phyloP scores from a whole-genome alignment of 169 alveolate genomes.

The Plasmodium reichenowi region DNA sequence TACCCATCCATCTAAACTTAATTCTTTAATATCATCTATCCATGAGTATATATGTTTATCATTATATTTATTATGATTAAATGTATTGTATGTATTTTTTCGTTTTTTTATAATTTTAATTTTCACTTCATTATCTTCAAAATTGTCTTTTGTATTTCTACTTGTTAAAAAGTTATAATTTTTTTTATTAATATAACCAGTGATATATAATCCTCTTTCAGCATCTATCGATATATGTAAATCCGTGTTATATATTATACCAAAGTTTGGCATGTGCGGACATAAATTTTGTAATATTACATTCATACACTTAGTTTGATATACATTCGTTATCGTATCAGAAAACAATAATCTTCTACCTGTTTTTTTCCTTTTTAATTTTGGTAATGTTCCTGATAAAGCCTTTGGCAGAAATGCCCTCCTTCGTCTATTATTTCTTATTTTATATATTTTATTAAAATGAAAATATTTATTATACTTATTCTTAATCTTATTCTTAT shows the following conservation, averaged over 20 bases:
- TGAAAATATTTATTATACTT: not conserved
- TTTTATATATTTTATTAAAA: too few species aligned
- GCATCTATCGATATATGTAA: slow-evolving; percentile 87
- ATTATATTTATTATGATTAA: slow-evolving; percentile 65
- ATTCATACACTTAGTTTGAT: slow-evolving; percentile 78
- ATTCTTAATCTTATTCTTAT: too few species aligned
- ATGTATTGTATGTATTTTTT: slow-evolving; percentile 68
- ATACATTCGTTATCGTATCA: slow-evolving; percentile 68
- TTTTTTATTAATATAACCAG: slow-evolving; percentile 81
- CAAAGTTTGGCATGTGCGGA: slow-evolving; percentile 88
- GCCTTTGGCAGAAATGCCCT: slow-evolving; percentile 48
- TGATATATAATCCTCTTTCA: slow-evolving; percentile 82
- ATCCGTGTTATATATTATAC: slow-evolving; percentile 83
- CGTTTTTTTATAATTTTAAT: slow-evolving; percentile 63
- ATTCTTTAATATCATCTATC: slow-evolving; percentile 60
- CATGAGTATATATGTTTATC: slow-evolving; percentile 40
- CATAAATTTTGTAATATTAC: slow-evolving; percentile 81
- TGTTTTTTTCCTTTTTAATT: slow-evolving; percentile 56
- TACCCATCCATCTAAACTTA: slow-evolving; percentile 81
- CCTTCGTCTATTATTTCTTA: slow-evolving; percentile 6
- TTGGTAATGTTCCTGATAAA: slow-evolving; percentile 61
- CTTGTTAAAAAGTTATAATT: slow-evolving; percentile 54
- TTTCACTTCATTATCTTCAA: slow-evolving; percentile 76
- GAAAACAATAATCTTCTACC: slow-evolving; percentile 37
- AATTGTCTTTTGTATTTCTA: slow-evolving; percentile 51